Evolutionary conservation across 2,329 filamentous ascomycete species (phyloP).

Genomic region (Neonectria hederae): DNA sequence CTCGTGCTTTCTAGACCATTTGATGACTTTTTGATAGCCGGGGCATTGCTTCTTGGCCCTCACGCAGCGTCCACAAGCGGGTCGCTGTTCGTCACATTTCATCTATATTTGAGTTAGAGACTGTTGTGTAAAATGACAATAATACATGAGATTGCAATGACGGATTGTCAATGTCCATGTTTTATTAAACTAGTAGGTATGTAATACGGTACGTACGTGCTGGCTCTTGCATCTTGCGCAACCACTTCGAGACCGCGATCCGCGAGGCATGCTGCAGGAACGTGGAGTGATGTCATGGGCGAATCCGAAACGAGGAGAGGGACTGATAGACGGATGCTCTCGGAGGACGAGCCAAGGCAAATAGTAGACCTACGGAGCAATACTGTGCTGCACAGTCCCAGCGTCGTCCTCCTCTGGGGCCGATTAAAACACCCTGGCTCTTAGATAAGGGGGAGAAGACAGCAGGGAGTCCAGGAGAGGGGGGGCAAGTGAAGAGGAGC

Average conservation of each 20-base stretch:
- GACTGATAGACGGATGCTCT: background rate
- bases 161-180: background rate
- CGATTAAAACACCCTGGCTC: background rate
- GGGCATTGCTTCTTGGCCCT: conserved; percentile 21
- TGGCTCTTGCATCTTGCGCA: conserved; percentile 30
- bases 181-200: background rate
- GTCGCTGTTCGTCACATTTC: conserved; percentile 27
- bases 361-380: too few species aligned
- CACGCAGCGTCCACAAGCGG: conserved; percentile 22
- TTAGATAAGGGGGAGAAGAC: background rate
- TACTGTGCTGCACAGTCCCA: background rate
- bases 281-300: background rate
- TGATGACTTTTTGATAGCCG: conserved; percentile 23
- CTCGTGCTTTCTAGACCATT: conserved; percentile 29
- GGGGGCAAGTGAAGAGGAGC: background rate
- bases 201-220: conserved; percentile 17
- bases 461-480: background rate
- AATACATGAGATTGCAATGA: background rate
- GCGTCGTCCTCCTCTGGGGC: background rate
- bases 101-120: conserved; percentile 8
- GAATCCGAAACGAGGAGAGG: background rate
- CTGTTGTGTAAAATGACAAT: too few species aligned
- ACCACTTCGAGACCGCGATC: conserved; percentile 18
- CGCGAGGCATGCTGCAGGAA: conserved; percentile 11
- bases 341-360: background rate